These are phyloP conservation scores for Candida vartiovaarae DNA, from an alignment of 805 yeast genomes.

Conservation along the genomic window DNA sequence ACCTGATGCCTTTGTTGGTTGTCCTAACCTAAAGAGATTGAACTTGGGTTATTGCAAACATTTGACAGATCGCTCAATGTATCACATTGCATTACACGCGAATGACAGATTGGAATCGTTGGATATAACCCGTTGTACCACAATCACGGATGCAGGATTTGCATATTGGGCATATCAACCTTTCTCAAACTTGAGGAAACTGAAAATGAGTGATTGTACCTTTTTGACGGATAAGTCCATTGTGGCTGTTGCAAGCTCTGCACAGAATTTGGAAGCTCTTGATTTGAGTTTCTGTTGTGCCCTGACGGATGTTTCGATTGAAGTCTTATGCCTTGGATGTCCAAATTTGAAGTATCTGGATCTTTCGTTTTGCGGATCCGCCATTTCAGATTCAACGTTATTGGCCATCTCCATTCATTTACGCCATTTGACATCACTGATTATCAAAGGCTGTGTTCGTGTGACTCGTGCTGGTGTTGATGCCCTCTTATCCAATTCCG, in stretches of 20 bases:
- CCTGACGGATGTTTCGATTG: constrained; percentile 59
- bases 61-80: constrained; percentile 61
- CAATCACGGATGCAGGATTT: constrained; percentile 71
- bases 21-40: constrained; percentile 47
- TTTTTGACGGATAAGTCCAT: constrained; percentile 62
- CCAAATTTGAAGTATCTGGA: constrained; percentile 45
- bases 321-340: constrained; percentile 62
- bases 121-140: constrained; percentile 67
- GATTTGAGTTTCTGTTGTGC: constrained; percentile 74
- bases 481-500: constrained; percentile 50
- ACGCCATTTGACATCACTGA: constrained; percentile 38
- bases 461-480: constrained; percentile 77
- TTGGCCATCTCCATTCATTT: constrained; percentile 52
- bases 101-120: constrained; percentile 45
- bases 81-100: constrained; percentile 54
- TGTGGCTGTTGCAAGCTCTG: constrained; percentile 52
- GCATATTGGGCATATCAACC: constrained; percentile 52
- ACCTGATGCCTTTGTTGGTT: constrained; percentile 36
- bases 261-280: constrained; percentile 47
- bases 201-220: constrained; percentile 66
- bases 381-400: constrained; percentile 67
- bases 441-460: constrained; percentile 63
- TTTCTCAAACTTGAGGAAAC: constrained; percentile 44
- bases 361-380: constrained; percentile 70
- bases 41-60: constrained; percentile 71